phyloP scores from a whole-genome alignment of 192 early-diverging fungal genomes.

The Coemansia sp. region DNA sequence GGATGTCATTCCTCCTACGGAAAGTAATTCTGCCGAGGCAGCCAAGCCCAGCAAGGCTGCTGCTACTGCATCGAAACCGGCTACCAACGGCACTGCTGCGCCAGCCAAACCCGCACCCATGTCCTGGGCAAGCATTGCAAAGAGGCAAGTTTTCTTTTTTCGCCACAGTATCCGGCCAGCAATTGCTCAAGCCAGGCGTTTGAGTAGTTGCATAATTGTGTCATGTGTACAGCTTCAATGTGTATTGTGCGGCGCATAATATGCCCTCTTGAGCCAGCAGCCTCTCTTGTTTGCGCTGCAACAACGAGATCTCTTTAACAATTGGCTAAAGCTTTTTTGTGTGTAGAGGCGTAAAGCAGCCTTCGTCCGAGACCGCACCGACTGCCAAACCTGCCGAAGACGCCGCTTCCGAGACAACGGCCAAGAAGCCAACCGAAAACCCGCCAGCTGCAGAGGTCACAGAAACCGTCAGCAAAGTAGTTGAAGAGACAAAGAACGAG shows the following conservation, averaged over 20 bases:
- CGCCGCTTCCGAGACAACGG: conserved; percentile 10
- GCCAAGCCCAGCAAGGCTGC: conserved; percentile 10
- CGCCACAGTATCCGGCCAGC: neutral
- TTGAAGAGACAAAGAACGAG: conserved; percentile 10
- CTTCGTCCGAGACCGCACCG: conserved; percentile 29
- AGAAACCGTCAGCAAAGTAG: neutral
- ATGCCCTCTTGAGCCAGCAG: neutral
- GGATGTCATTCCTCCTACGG: conserved; percentile 23
- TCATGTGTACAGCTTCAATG: conserved; percentile 10
- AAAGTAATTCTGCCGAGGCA: conserved; percentile 12
- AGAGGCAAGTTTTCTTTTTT: conserved; percentile 28
- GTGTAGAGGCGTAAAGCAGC: conserved; percentile 47
- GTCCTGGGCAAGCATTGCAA: conserved; percentile 56
- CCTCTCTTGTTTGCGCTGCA: neutral
- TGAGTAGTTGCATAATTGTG: conserved; percentile 5
- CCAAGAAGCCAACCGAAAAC: neutral
- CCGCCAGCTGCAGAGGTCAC: conserved; percentile 7
- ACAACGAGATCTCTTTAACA: no score
- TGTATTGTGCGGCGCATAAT: conserved; percentile 20
- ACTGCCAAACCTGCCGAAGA: conserved; percentile 31
- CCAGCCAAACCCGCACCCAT: conserved; percentile 48
- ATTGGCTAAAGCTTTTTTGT: neutral
- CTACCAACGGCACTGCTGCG: conserved; percentile 27
- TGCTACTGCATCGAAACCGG: conserved; percentile 7
- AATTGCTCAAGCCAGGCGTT: neutral